Base-by-base conservation (phyloP, 192 early-diverging fungal species). In the Gryganskiella cystojenkinii region DNA sequence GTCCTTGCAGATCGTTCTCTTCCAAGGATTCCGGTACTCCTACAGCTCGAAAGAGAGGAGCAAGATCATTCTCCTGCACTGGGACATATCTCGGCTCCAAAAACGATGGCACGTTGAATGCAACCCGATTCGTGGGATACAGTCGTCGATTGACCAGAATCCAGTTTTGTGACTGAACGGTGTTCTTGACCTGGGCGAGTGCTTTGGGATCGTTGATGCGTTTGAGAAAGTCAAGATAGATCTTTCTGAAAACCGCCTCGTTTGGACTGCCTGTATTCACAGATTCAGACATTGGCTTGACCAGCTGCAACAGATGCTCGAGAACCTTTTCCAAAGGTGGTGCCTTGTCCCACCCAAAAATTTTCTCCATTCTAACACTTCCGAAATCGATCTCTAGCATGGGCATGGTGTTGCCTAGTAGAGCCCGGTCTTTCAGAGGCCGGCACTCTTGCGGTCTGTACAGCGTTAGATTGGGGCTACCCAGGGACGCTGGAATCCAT, bases 251-350 rank as follows among this genome's bases (percentile, higher is more conserved):
- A 1, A n/a, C 19, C 24, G 25, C 31, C 30, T 22, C 45, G 15
- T 17, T 6, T 34, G 22, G 35, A 22, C 27, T 1, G n/a, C 9
- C 50, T 15, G 4, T 56, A 35, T 3, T 2, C 17, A 6, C 13
- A 28, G 2, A 30, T 13, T 13, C 20, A 13, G 7, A 9, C 37
- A 5, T 13, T 9, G 20, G 49, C 25, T 55, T 28, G 15, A 57
- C n/a, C 47, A 78, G 15, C 5, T 19, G 28, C 43, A 43, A 15
- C 9, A 80, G 40, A 25, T 60, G 45, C 4, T 50, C 49, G 20
- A 79, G 20, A 22, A 81, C 66, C 6, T 55, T 79, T 0, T 50
- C 67, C 44, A 79, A 20, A 13, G 75, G 66, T 5, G 80, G 66
- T 10, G 53, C 31, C 1, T 10, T 4, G 19, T 79, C 53, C 80